Conservation (phyloP, 2,329 filamentous ascomycete species). For the Davidsoniella virescens region DNA sequence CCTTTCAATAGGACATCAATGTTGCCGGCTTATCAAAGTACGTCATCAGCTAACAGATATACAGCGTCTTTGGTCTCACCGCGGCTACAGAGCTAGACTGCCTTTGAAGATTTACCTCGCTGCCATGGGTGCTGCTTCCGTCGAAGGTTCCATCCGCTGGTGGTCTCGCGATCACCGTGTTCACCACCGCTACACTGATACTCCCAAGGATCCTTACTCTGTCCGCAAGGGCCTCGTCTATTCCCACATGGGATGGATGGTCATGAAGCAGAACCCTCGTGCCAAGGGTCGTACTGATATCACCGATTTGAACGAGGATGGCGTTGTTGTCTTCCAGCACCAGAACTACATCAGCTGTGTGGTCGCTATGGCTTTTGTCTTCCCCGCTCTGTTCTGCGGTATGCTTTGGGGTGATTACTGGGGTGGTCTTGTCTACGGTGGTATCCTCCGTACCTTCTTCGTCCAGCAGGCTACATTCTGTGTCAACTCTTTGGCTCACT, state of each 20-base stretch:
- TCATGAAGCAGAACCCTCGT: constrained; percentile 88
- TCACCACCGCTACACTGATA: constrained; percentile 85
- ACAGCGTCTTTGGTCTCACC: constrained; percentile 72
- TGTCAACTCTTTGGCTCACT: constrained; percentile 81
- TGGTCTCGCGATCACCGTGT: constrained; percentile 77
- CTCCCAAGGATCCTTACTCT: constrained; percentile 81
- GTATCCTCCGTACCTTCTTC: constrained; percentile 75
- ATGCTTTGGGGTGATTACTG: constrained; percentile 67
- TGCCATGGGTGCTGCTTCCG: constrained; percentile 64
- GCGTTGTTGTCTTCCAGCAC: constrained; percentile 77
- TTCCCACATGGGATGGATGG: constrained; percentile 71
- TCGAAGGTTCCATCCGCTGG: constrained; percentile 77
- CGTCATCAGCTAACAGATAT: constrained; percentile 3
- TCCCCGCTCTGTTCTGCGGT: constrained; percentile 61
- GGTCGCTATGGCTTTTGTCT: constrained; percentile 57
- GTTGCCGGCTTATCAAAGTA: not conserved
- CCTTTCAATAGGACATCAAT: too few species aligned
- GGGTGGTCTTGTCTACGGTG: constrained; percentile 71
- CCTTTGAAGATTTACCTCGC: constrained; percentile 72
- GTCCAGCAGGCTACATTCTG: constrained; percentile 89
- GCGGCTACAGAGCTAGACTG: constrained; percentile 60
- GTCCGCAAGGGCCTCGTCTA: constrained; percentile 77
- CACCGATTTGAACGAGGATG: constrained; percentile 72
- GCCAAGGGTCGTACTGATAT: constrained; percentile 77
- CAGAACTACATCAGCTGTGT: constrained; percentile 71